Base-by-base conservation (phyloP, 371 early-diverging fungal species). In the Thermomucor indicae-seudaticae region DNA sequence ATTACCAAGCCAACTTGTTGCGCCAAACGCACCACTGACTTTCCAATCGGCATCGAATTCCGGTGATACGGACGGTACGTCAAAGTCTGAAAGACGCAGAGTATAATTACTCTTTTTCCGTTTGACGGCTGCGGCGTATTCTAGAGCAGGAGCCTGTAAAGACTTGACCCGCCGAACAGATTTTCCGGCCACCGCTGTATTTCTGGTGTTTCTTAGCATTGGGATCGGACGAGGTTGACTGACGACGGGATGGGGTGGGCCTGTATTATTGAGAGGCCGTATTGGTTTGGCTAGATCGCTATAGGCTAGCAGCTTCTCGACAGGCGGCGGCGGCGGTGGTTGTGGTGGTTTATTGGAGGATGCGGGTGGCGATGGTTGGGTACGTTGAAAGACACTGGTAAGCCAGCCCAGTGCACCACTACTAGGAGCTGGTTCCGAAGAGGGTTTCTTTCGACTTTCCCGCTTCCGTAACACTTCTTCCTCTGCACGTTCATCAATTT, bases 401-500 rank as follows among this genome's bases (percentile, higher is more conserved):
- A 70, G 16, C 71, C 71, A 70, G 10, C 61, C 27, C 16, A 66
- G 35, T 14, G 61, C 51, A 35, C 46, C 49, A 20, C 38, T 12
- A 6, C 34, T 41, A 19, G 17, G n/a, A 17, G 4, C n/a, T 11
- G 27, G 4, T 24, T 25, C 14, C n/a, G 19, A 22, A 20, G 8
- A 43, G 41, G 38, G 20, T 25, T 51, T 28, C 2, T 45, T 31
- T 29, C 49, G 11, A 20, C 43, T 53, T 11, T 60, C 51, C 0
- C 59, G 46, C 20, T 65, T 75, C 10, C 63, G 63, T 31, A 64
- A 30, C 20, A 82, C 58, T 38, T 79, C 83, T 57, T 76, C 64
- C 29, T 80, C 81, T 1, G 76, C 68, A 25, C 63, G 67, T 16
- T 62, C 59, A 6, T 72, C 75, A 34, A 62, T 78, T 46, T 80